These are phyloP conservation scores for Macadamia tetraphylla DNA, from an alignment of 164 flowering plant species.

Conservation along the genomic window DNA sequence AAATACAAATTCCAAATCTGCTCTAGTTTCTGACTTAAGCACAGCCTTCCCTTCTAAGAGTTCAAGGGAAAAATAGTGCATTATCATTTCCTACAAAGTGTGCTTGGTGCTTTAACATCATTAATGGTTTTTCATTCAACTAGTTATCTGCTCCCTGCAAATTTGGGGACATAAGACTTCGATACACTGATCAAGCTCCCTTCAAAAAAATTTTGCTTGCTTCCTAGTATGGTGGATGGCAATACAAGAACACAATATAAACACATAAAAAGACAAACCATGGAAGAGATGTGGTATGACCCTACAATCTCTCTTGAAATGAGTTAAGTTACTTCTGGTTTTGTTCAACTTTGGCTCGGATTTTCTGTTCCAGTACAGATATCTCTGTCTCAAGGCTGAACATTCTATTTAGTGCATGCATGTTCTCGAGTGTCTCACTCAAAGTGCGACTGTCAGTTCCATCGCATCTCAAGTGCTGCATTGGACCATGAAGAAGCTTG, in stretches of 20 bases:
- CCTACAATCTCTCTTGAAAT: constrained; percentile 10
- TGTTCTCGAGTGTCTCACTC: constrained; percentile 84
- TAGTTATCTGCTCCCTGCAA: not conserved
- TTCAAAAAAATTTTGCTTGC: constrained; percentile 8
- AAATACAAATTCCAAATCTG: constrained; percentile 70
- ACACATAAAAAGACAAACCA: not conserved
- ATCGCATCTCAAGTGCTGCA: constrained; percentile 95
- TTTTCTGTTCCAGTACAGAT: constrained; percentile 71
- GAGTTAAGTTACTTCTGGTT: constrained; percentile 36
- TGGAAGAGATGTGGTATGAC: constrained; percentile 7
- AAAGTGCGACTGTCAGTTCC: constrained; percentile 81
- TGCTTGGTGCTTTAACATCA: constrained; percentile 64
- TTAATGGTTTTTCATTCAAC: constrained; percentile 8
- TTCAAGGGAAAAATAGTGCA: constrained; percentile 67
- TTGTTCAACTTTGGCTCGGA: constrained; percentile 83
- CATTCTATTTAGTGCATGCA: constrained; percentile 96
- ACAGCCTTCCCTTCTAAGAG: constrained; percentile 75
- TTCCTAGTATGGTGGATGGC: constrained; percentile 16
- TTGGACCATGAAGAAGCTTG: constrained; percentile 94
- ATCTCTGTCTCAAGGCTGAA: constrained; percentile 75
- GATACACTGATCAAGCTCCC: constrained; percentile 21
- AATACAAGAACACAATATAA: not conserved
- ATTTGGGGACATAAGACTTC: not conserved
- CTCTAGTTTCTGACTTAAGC: constrained; percentile 55
- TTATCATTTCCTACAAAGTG: constrained; percentile 80